A percentile compares a stretch with the other conserved stretches of the same genome.
These are phyloP conservation scores for Hypoxylon perforatum DNA, from an alignment of 495 filamentous ascomycete genomes.

Conservation along the genomic window DNA sequence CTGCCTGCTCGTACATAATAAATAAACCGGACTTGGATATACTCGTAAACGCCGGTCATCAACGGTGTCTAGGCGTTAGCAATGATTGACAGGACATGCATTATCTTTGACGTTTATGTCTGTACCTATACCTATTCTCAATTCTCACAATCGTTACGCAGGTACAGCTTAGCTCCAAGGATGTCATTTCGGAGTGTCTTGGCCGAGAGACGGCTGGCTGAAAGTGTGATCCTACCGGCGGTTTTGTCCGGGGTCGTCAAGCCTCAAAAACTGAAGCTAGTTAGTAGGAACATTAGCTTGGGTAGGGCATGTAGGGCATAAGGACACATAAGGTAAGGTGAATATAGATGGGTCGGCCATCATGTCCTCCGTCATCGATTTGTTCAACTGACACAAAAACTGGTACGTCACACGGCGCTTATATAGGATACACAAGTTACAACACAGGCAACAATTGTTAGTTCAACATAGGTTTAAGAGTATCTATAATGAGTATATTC, in stretches of 20 bases:
- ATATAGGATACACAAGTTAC: not conserved
- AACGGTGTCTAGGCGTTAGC: too few relatives aligned
- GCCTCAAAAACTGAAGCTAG: not conserved
- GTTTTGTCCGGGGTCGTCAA: slow-evolving; percentile 11
- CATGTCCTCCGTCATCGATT: slow-evolving; percentile 1
- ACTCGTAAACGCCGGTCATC: too few relatives aligned
- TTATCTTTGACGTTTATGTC: too few relatives aligned
- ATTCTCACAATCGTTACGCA: not conserved
- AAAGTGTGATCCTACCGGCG: slow-evolving; percentile 11
- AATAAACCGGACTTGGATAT: too few relatives aligned
- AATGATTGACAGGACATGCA: too few relatives aligned
- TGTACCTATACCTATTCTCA: not conserved
- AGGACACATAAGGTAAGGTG: too few relatives aligned
- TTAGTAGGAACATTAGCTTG: too few relatives aligned
- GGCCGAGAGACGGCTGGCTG: slow-evolving; percentile 30
- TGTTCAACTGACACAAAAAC: not conserved
- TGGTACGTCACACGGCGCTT: not conserved
- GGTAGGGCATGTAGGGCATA: too few relatives aligned
- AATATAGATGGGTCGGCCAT: not conserved
- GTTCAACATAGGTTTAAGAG: not conserved
- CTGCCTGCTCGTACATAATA: too few relatives aligned
- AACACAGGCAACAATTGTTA: not conserved
- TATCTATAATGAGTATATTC: too few relatives aligned
- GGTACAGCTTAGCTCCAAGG: not conserved
- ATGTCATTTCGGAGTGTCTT: slow-evolving; percentile 1